Evolutionary conservation across 2,329 filamentous ascomycete species (phyloP), one percentile per base, ranked within the genome.

Genomic region (Periconia sp.): DNA sequence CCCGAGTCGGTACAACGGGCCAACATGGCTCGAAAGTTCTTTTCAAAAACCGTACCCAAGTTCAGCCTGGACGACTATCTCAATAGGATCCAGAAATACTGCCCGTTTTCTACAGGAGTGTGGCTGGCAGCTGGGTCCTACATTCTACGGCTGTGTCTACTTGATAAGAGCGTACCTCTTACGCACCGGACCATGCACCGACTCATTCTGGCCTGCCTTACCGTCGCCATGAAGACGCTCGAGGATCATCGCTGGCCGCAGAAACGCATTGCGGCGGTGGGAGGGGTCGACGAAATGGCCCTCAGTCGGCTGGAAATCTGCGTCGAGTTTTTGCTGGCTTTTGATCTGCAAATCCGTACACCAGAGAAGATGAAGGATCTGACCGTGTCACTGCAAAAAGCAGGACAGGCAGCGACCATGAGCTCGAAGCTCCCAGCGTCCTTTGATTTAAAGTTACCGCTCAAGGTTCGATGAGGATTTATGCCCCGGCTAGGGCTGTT

Each of bases 221-320:
- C 92, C 35, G 90, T 97, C 3, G 92, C 93, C 14, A 94, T 92
- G 84, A 99, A 97, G 76, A 90, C 91, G 0, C 78, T 97, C n/a
- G 93, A 99, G 73, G 93, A 97, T 72, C 82, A 93, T 50, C 90
- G 88, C 62, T 96, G 95, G 76, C 85, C 90, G 9, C 93, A 97
- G 75, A 82, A 82, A 55, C 88, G 91, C 51, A 86, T 97, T 60
- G 87, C 93, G 17, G 89, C 87, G 60, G 92, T 97, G 1, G 93
- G 94, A 41, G 93, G 93, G 17, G 91, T 97, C 15, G 90, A 85
- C 66, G 89, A 90, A 69, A 78, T 80, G 17, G 92, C 97, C 74
- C 81, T 99, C 48, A 89, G 89, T 41, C 83, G 89, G 55, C 77
- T 97, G 41, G 94, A 97, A 78, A 90, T 97, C 56, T 92, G 89